A percentile compares a stretch with the other conserved stretches of the same genome.
phyloP scores from a whole-genome alignment of 495 filamentous ascomycete genomes.

The Xylaria bambusicola region DNA sequence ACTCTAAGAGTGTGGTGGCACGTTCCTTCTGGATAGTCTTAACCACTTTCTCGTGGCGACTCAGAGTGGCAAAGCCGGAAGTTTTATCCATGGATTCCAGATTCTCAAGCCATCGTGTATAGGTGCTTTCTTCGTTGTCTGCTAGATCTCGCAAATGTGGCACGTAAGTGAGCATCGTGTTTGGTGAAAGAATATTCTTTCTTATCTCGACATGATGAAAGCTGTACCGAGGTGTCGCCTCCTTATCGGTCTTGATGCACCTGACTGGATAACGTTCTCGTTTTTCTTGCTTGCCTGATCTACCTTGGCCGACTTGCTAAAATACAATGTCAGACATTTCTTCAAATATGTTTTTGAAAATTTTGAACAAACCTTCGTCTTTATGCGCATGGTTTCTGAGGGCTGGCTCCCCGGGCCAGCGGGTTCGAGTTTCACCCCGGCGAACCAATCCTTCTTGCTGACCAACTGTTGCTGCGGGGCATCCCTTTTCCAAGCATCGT shows the following conservation, averaged over 20 bases:
- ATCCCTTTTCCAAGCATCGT: slow-evolving; percentile 43
- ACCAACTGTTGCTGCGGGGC: slow-evolving; percentile 36
- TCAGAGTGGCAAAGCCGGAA: slow-evolving; percentile 48
- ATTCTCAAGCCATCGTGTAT: slow-evolving; percentile 49
- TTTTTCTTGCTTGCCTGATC: slow-evolving; percentile 40
- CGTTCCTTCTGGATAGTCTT: slow-evolving; percentile 46
- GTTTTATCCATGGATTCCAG: slow-evolving; percentile 51
- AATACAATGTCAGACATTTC: slow-evolving; percentile 11
- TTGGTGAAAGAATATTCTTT: slow-evolving; percentile 50
- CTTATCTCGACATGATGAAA: slow-evolving; percentile 54
- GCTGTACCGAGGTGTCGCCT: slow-evolving; percentile 43
- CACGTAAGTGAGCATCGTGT: slow-evolving; percentile 52
- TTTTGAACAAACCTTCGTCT: slow-evolving; percentile 40
- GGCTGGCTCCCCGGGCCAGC: slow-evolving; percentile 19
- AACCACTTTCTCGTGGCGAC: slow-evolving; percentile 39
- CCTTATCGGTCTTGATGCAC: slow-evolving; percentile 43
- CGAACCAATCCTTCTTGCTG: slow-evolving; percentile 42
- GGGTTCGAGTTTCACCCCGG: slow-evolving; percentile 36
- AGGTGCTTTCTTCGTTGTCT: slow-evolving; percentile 45
- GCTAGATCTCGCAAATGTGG: slow-evolving; percentile 51
- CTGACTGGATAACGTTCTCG: slow-evolving; percentile 36
- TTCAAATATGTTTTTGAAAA: background rate
- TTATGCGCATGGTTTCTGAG: slow-evolving; percentile 37
- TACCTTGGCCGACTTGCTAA: slow-evolving; percentile 35
- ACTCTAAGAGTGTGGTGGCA: slow-evolving; percentile 43